Percentiles rank a stretch among this genome's conserved stretches.
Conservation (phyloP, 495 filamentous ascomycete genomes). For the Letharia columbiana region DNA sequence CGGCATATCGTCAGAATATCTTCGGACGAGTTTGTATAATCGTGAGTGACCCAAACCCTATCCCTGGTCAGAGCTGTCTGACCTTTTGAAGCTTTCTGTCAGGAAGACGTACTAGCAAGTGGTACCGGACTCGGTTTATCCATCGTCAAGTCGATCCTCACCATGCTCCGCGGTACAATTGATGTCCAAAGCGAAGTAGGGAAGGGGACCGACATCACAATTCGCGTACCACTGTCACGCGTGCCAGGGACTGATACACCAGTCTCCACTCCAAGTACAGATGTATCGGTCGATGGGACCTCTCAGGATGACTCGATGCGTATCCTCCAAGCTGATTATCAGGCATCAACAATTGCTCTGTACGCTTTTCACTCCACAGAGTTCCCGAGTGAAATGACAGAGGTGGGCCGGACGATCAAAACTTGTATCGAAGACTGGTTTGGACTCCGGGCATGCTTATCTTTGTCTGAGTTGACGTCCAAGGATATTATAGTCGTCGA, state of each 20-base stretch:
- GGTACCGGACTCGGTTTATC: constrained; percentile 47
- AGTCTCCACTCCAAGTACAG: constrained; percentile 23
- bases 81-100: constrained; percentile 33
- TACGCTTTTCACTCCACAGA: constrained; percentile 23
- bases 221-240: constrained; percentile 38
- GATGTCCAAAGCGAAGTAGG: constrained; percentile 43
- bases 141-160: constrained; percentile 48
- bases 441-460: constrained; percentile 27
- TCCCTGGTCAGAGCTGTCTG: background rate
- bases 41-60: constrained; percentile 2
- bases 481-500: constrained; percentile 35
- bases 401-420: constrained; percentile 22
- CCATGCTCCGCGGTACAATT: constrained; percentile 45
- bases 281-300: background rate
- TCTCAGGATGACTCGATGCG: constrained; percentile 19
- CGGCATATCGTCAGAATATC: constrained; percentile 39
- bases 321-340: constrained; percentile 13
- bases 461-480: constrained; percentile 2
- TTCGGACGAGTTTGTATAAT: constrained; percentile 36
- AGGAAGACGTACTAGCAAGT: constrained; percentile 44
- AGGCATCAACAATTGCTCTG: constrained; percentile 26
- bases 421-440: constrained; percentile 40
- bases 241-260: constrained; percentile 19
- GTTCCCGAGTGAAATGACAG: constrained; percentile 1
- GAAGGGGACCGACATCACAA: constrained; percentile 44